A percentile compares a stretch with the other conserved stretches of the same genome.
Conservation (phyloP, 768 basidiomycete genomes). For the Pleurotus cornucopiae region DNA sequence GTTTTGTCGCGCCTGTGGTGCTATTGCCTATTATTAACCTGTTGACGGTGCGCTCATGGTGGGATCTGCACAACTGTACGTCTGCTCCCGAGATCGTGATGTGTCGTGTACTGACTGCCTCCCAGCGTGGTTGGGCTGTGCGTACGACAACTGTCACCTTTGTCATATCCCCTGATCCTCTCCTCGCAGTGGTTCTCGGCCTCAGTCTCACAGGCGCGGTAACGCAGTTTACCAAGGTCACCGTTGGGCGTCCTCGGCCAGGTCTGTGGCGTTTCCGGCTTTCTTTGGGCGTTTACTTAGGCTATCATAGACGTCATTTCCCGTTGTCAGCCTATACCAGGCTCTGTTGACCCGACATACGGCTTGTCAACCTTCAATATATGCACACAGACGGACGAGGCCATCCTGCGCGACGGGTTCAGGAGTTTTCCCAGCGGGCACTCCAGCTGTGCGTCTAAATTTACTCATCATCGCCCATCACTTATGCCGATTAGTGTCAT, state of each 20-base stretch:
- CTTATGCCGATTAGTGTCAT: constrained; percentile 58
- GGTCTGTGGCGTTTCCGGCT: constrained; percentile 33
- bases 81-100: background rate
- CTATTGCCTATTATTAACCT: constrained; percentile 68
- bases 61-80: constrained; percentile 81
- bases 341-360: constrained; percentile 62
- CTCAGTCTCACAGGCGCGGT: constrained; percentile 73
- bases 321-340: constrained; percentile 66
- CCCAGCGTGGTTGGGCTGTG: constrained; percentile 40
- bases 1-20: constrained; percentile 60
- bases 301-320: constrained; percentile 49
- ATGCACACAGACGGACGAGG: constrained; percentile 67
- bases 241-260: constrained; percentile 87
- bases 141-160: constrained; percentile 8
- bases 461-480: too few species aligned
- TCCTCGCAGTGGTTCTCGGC: constrained; percentile 58
- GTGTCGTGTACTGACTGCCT: background rate
- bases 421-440: constrained; percentile 92
- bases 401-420: constrained; percentile 76
- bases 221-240: constrained; percentile 82
- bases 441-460: constrained; percentile 61
- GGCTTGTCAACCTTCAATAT: constrained; percentile 72
- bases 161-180: too few species aligned
- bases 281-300: background rate
- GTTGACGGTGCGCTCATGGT: constrained; percentile 74